phyloP scores from a whole-genome alignment of 352 stramenopile species.

The Chrysophaeum taylorii region DNA sequence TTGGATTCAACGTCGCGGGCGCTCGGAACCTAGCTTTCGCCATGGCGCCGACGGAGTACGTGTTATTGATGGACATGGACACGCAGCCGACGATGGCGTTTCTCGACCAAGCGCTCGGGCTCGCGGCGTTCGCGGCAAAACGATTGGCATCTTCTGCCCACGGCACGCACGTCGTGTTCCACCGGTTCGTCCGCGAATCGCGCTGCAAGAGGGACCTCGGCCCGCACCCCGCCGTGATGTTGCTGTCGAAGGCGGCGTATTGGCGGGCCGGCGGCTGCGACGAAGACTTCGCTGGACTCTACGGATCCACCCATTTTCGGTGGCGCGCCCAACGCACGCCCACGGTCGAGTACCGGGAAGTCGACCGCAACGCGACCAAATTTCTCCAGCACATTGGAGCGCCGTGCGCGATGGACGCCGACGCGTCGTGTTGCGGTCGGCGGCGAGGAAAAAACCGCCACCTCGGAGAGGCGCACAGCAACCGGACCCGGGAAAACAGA shows the following conservation, averaged over 20 bases:
- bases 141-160: background rate
- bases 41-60: background rate
- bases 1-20: constrained; percentile 5
- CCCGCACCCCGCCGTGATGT: background rate
- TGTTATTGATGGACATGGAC: background rate
- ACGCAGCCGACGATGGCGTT: background rate
- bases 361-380: too few species aligned
- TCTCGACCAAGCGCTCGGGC: background rate
- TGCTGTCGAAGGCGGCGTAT: background rate
- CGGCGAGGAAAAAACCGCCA: background rate
- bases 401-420: background rate
- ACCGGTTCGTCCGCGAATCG: background rate
- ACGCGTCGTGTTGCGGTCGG: background rate
- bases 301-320: background rate
- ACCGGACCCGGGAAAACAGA: background rate
- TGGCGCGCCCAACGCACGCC: background rate
- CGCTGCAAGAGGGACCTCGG: background rate
- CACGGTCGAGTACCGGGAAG: too few species aligned
- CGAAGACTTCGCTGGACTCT: constrained; percentile 11
- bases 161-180: background rate
- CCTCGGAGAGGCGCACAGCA: background rate
- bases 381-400: too few species aligned
- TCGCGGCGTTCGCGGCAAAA: too few species aligned
- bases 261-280: constrained; percentile 10
- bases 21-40: background rate